Percentiles rank a stretch among this genome's conserved stretches.
Evolutionary conservation across 805 yeast genomes (phyloP).

Genomic region (Candida michaelii): DNA sequence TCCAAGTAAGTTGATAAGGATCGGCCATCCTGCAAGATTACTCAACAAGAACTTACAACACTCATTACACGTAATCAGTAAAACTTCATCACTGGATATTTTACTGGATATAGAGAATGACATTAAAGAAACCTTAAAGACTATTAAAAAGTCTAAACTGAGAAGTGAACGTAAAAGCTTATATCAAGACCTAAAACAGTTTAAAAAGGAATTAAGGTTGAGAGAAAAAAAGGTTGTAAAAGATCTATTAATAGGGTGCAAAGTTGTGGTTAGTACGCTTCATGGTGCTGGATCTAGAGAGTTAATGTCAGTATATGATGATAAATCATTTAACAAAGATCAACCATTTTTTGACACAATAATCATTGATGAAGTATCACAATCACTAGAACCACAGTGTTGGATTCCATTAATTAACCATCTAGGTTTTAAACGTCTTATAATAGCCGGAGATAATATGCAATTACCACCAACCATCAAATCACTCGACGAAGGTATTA

Average conservation of each 20-base stretch:
- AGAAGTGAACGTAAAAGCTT: conserved; percentile 64
- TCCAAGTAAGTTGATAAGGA: conserved; percentile 52
- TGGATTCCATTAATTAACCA: conserved; percentile 89
- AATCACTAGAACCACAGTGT: conserved; percentile 90
- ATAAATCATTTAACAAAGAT: conserved; percentile 18
- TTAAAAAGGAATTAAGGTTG: conserved; percentile 65
- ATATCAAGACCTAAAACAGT: conserved; percentile 65
- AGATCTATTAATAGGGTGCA: conserved; percentile 58
- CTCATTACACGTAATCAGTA: conserved; percentile 72
- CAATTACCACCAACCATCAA: conserved; percentile 92
- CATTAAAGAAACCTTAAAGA: conserved; percentile 58
- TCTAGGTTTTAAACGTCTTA: conserved; percentile 52
- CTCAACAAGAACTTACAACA: conserved; percentile 61
- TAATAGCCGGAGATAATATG: conserved; percentile 90
- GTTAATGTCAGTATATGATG: conserved; percentile 51
- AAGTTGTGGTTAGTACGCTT: conserved; percentile 77
- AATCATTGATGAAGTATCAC: conserved; percentile 94
- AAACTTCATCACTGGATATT: conserved; percentile 47
- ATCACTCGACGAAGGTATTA: conserved; percentile 32
- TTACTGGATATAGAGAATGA: conserved; percentile 69
- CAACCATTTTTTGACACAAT: conserved; percentile 66
- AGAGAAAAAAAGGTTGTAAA: conserved; percentile 65
- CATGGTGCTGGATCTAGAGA: conserved; percentile 86
- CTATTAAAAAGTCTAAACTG: conserved; percentile 58
- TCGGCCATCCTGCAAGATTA: conserved; percentile 93